Evolutionary conservation across 2,329 filamentous ascomycete genomes (phyloP).

Genomic region (Colletotrichum tropicale): DNA sequence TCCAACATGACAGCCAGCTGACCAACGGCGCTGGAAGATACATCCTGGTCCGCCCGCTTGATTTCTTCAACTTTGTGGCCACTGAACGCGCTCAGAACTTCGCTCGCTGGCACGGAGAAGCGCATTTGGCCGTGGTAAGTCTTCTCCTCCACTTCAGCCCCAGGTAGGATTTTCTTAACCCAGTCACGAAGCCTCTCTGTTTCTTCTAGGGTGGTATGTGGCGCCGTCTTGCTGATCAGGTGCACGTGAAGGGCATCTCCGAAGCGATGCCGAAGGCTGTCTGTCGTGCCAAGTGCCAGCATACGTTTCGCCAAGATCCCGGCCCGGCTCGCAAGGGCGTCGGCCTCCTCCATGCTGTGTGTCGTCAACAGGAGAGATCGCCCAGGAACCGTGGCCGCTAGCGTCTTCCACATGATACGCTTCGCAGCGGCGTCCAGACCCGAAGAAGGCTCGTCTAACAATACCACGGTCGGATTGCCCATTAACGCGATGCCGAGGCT

Average conservation of each 20-base stretch:
- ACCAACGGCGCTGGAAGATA: slow-evolving; percentile 62
- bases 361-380: slow-evolving; percentile 89
- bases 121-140: slow-evolving; percentile 86
- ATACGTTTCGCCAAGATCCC: slow-evolving; percentile 87
- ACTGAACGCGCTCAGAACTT: slow-evolving; percentile 29
- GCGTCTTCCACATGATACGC: slow-evolving; percentile 89
- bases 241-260: slow-evolving; percentile 84
- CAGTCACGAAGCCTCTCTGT: slow-evolving; percentile 71
- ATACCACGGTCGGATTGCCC: slow-evolving; percentile 85
- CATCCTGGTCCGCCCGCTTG: slow-evolving; percentile 27
- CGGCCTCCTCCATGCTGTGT: slow-evolving; percentile 94
- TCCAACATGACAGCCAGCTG: slow-evolving; percentile 76
- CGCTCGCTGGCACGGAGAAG: slow-evolving; percentile 72
- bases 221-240: slow-evolving; percentile 75
- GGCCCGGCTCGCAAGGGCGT: slow-evolving; percentile 81
- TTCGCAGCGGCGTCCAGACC: slow-evolving; percentile 92
- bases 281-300: slow-evolving; percentile 81
- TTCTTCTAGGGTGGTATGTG: slow-evolving; percentile 71
- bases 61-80: slow-evolving; percentile 23
- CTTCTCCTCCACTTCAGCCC: slow-evolving; percentile 72
- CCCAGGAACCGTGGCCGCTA: slow-evolving; percentile 74
- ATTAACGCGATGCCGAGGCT: slow-evolving; percentile 89
- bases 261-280: slow-evolving; percentile 74
- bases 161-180: slow-evolving; percentile 65
- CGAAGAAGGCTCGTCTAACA: slow-evolving; percentile 88